Base-by-base conservation (phyloP, 2,329 filamentous ascomycete species). In the Parasarocladium wereldwijsianum region DNA sequence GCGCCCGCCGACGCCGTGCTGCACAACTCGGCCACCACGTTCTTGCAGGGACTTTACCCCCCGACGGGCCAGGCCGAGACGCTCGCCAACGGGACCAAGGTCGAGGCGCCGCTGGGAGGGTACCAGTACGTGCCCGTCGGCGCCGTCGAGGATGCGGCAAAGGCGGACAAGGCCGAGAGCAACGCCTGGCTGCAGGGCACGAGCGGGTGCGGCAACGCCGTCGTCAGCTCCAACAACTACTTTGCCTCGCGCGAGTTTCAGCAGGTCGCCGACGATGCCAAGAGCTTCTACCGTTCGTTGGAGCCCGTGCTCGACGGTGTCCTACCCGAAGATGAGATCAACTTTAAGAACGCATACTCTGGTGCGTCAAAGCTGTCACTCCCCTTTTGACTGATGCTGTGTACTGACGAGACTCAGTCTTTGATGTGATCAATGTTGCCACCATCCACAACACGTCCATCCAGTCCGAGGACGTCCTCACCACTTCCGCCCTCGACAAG, bases 161-260 rank as follows among this genome's bases (percentile, higher is more conserved):
- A 72, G 32, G 55, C 60, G 15, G 54, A 60, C 6, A 66, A 71
- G 40, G 58, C 65, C 3, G 67, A 74, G 52, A 60, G 60, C 43
- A 65, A 48, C 32, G 60, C 55, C 15, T 75, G 70, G 70, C 57
- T 75, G 1, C 70, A 75, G 50, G 68, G 66, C 25, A 54, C 56
- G 37, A 69, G 60, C 34, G 64, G 64, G 7, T 76, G 71, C 6
- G 50, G 52, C 8, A 49, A 51, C 2, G 38, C 36, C n/a, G 52
- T 49, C 24, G 49, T 50, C 4, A 44, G 42, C 3, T 46, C 45
- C 17, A 40, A 35, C 1, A 36, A 34, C 0, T 39, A 49, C 0
- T 43, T 40, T 26, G 40, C 44, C 34, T 37, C 43, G 1, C 52
- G 50, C 24, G 35, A 40, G 1, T 53, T 45, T 24, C 23, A 36